phyloP scores from a whole-genome alignment of 1,139 yeast genomes.

The Lodderomyces parapsilosis region DNA sequence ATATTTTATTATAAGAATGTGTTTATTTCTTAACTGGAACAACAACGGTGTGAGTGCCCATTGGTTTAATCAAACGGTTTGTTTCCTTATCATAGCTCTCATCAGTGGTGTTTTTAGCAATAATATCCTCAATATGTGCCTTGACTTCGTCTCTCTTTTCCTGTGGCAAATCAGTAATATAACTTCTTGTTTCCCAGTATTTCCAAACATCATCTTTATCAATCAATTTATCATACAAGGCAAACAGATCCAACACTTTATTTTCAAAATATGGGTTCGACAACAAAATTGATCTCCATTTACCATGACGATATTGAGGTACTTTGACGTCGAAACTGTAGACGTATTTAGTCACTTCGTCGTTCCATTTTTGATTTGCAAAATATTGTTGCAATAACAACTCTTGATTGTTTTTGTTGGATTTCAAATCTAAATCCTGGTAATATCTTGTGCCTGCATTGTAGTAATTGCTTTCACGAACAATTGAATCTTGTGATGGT shows the following conservation, averaged over 20 bases:
- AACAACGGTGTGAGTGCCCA: slow-evolving; percentile 29
- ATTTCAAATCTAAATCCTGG: slow-evolving; percentile 1
- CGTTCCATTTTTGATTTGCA: slow-evolving; percentile 24
- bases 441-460: slow-evolving; percentile 13
- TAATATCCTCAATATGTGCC: slow-evolving; percentile 24
- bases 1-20: not conserved
- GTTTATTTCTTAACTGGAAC: slow-evolving; percentile 15
- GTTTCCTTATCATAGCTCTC: slow-evolving; percentile 18
- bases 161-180: slow-evolving; percentile 47
- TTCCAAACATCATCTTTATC: slow-evolving; percentile 38
- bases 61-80: slow-evolving; percentile 20
- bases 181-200: slow-evolving; percentile 60
- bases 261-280: slow-evolving; percentile 23
- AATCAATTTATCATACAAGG: slow-evolving; percentile 30
- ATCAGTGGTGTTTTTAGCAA: slow-evolving; percentile 17
- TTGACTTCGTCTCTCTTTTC: slow-evolving; percentile 34
- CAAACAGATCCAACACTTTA: slow-evolving; percentile 30
- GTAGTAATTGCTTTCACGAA: slow-evolving; percentile 9
- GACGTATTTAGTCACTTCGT: slow-evolving; percentile 23
- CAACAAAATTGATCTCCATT: slow-evolving; percentile 48
- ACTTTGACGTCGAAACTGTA: slow-evolving; percentile 38
- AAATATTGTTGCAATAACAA: slow-evolving; percentile 13
- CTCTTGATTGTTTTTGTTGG: slow-evolving; percentile 9
- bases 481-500: slow-evolving; percentile 13
- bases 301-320: slow-evolving; percentile 57